Evolutionary conservation across 768 basidiomycete genomes (phyloP), one percentile per base, ranked within the genome.

Genomic region (Mycena epipterygia): DNA sequence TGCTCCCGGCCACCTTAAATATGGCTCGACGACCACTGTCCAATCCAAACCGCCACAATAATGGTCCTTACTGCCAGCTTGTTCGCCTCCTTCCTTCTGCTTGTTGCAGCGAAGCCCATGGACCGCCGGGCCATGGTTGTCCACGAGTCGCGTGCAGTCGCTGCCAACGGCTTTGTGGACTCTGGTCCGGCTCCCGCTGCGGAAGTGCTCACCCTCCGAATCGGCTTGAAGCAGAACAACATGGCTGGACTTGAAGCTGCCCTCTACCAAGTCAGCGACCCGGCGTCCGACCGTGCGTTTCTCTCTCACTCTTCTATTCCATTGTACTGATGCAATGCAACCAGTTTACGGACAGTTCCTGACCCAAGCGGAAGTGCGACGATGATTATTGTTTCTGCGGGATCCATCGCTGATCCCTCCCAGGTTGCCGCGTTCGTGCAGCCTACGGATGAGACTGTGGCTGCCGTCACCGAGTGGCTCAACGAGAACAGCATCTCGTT

Each of bases 401-500:
- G n/a, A 14, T 37, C 3, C 17, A 32, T 35, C 23, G 23, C 16
- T 5, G 23, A 52, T 3, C 2, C 48, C 21, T 5, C 42, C 9
- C 33, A 85, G 33, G 83, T 84, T 17, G 81, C 82, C 27, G 76
- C 72, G 9, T 79, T 85, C n/a, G 78, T 83, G 37, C 78, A 79
- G 16, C 85, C 85, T 2, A 79, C 79, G 30, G 72, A 79, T 11
- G 79, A 81, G 35, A 75, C 83, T 5, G 64, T 81, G 2, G 59
- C 75, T 5, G 65, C 80, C 19, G 81, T 85, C 21, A 73, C 76
- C 27, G 73, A 74, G 7, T 86, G 84, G 84, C 79, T 85, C 21
- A 52, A 64, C 8, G 72, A 76, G 51, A 79, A 84, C 52, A 81
- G 72, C 23, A 73, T 85, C 29, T 72, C 77, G 17, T 62, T 77